These are phyloP conservation scores for Scheffersomyces stipitis DNA, from an alignment of 805 yeast species.

Conservation along the genomic window DNA sequence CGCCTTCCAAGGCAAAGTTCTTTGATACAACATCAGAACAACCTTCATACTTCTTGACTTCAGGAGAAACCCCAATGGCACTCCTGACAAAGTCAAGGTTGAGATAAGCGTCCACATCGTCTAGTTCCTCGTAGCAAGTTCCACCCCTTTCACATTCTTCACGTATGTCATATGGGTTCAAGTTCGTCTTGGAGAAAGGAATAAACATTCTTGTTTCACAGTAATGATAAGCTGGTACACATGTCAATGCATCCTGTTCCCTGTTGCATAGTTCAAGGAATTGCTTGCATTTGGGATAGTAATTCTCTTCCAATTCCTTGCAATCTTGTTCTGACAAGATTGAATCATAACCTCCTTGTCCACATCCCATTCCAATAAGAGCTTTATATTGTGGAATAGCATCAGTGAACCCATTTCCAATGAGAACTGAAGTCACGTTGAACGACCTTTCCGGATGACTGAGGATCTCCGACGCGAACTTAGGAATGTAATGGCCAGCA, in stretches of 20 bases:
- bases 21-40: conserved; percentile 16
- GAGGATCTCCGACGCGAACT: conserved; percentile 13
- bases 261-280: conserved; percentile 6
- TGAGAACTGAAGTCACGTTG: conserved; percentile 13
- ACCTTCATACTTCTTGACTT: conserved; percentile 15
- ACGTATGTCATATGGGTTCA: conserved; percentile 9
- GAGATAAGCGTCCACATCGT: conserved; percentile 8
- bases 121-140: conserved; percentile 9
- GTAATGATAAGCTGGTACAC: conserved; percentile 7
- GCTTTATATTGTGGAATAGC: conserved; percentile 19
- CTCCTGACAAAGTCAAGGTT: conserved; percentile 8
- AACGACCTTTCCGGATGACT: conserved; percentile 12
- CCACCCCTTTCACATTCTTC: conserved; percentile 5
- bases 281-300: conserved; percentile 7
- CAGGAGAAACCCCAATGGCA: conserved; percentile 11
- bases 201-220: conserved; percentile 7
- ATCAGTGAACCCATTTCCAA: conserved; percentile 23
- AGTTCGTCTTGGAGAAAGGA: conserved; percentile 3
- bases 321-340: conserved; percentile 7
- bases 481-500: conserved; percentile 16
- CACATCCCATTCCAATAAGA: conserved; percentile 20
- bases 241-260: conserved; percentile 4
- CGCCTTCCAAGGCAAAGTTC: conserved; percentile 16
- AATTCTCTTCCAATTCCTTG: conserved; percentile 8
- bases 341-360: conserved; percentile 11